Conservation (phyloP, 345 rosid species). For the Populus simonii region DNA sequence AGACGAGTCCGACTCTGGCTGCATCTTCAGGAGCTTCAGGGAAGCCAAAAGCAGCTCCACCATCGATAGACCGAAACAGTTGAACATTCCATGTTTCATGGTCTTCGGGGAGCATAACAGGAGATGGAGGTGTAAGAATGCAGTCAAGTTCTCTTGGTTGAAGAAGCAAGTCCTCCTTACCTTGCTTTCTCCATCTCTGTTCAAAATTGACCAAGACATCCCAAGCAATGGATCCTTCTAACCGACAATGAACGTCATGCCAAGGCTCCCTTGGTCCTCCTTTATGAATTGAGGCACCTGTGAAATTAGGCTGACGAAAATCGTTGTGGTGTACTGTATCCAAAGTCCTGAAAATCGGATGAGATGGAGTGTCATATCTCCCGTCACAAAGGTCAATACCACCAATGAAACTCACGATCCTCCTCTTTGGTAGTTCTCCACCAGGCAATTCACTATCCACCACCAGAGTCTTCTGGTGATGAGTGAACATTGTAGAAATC, state of each 20-base stretch:
- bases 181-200: slow-evolving; percentile 56
- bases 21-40: slow-evolving; percentile 36
- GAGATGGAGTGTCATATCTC: slow-evolving; percentile 48
- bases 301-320: slow-evolving; percentile 44
- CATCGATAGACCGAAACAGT: slow-evolving; percentile 44
- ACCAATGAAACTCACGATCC: slow-evolving; percentile 52
- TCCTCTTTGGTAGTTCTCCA: slow-evolving; percentile 26
- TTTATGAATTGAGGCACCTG: slow-evolving; percentile 27
- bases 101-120: slow-evolving; percentile 24
- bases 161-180: slow-evolving; percentile 28
- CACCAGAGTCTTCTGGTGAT: slow-evolving; percentile 53
- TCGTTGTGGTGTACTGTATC: slow-evolving; percentile 32
- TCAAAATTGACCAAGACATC: slow-evolving; percentile 48
- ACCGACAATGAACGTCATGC: slow-evolving; percentile 49
- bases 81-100: slow-evolving; percentile 47
- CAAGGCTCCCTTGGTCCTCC: slow-evolving; percentile 57
- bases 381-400: slow-evolving; percentile 62
- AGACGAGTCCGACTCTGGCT: slow-evolving; percentile 31
- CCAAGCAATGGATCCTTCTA: slow-evolving; percentile 48
- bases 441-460: slow-evolving; percentile 35
- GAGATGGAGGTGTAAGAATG: slow-evolving; percentile 24
- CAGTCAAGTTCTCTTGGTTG: slow-evolving; percentile 15
- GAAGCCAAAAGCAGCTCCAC: slow-evolving; percentile 45
- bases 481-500: slow-evolving; percentile 48
- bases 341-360: slow-evolving; percentile 41